Evolutionary conservation across 805 yeast species (phyloP).

Genomic region (Metschnikowia henanensis): DNA sequence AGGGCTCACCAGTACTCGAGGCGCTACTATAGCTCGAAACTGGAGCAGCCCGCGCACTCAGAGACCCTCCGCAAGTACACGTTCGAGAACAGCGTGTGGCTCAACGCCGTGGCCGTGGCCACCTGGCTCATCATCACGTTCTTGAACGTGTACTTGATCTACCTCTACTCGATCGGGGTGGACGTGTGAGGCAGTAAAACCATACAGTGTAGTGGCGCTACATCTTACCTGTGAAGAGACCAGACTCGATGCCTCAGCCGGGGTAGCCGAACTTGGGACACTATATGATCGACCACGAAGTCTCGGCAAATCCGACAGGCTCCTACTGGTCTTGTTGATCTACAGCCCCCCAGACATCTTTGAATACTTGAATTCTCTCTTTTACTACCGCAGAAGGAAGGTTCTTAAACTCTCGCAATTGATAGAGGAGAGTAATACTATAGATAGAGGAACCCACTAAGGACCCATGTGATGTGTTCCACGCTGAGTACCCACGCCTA

Average conservation of each 20-base stretch:
- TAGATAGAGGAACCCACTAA: constrained; percentile 62
- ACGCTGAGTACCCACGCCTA: too few species aligned
- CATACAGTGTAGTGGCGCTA: constrained; percentile 48
- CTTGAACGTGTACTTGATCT: constrained; percentile 40
- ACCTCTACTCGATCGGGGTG: constrained; percentile 42
- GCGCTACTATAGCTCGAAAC: constrained; percentile 10
- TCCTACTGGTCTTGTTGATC: constrained; percentile 47
- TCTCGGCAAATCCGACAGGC: constrained; percentile 41
- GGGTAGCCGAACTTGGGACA: constrained; percentile 44
- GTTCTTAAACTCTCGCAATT: constrained; percentile 67
- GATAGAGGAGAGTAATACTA: constrained; percentile 57
- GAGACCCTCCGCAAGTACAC: constrained; percentile 24
- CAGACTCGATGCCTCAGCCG: constrained; percentile 52
- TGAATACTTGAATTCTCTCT: constrained; percentile 53
- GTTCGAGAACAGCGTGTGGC: constrained; percentile 39
- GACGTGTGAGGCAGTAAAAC: constrained; percentile 25
- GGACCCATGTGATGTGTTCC: constrained; percentile 61
- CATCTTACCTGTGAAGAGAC: constrained; percentile 81
- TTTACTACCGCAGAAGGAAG: constrained; percentile 44
- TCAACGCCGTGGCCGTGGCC: constrained; percentile 32
- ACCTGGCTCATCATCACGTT: constrained; percentile 43
- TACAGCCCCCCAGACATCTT: constrained; percentile 61
- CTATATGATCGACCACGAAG: constrained; percentile 41
- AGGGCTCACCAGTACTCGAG: constrained; percentile 7
- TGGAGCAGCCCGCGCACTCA: constrained; percentile 1